Conservation (phyloP, 2,329 filamentous ascomycete species). For the Calonectria henricotiae region DNA sequence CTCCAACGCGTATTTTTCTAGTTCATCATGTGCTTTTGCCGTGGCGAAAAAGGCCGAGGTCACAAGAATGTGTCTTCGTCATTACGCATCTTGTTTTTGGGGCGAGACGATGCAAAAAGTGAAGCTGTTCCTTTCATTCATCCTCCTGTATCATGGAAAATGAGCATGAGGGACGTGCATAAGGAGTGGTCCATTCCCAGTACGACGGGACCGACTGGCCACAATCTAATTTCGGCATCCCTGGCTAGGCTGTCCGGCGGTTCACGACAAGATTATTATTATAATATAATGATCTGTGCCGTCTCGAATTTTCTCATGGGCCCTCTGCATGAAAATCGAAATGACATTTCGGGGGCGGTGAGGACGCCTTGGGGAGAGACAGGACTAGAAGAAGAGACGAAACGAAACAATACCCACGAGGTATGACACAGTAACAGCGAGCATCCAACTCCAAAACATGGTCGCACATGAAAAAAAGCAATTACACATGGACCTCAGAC, state of each 20-base stretch:
- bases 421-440: conserved; percentile 14
- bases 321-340: conserved; percentile 25
- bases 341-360: conserved; percentile 14
- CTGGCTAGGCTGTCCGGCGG: conserved; percentile 43
- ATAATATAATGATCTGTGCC: conserved; percentile 21
- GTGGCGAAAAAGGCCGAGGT: background rate
- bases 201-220: conserved; percentile 48
- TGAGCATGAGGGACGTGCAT: conserved; percentile 37
- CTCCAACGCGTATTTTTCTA: background rate
- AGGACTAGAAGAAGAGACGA: conserved; percentile 17
- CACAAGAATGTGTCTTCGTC: background rate
- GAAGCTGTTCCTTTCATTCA: background rate
- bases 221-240: conserved; percentile 52
- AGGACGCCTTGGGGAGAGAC: background rate
- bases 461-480: conserved; percentile 19
- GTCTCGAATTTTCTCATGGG: conserved; percentile 16
- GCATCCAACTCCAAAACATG: conserved; percentile 16
- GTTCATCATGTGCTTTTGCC: background rate
- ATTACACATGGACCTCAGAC: conserved; percentile 18
- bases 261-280: conserved; percentile 37
- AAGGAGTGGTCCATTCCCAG: conserved; percentile 49
- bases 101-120: background rate
- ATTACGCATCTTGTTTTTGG: background rate
- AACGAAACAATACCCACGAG: conserved; percentile 14
- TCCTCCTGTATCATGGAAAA: conserved; percentile 26